phyloP scores from a whole-genome alignment of 2,329 filamentous ascomycete genomes.

The Apiospora phragmitis region DNA sequence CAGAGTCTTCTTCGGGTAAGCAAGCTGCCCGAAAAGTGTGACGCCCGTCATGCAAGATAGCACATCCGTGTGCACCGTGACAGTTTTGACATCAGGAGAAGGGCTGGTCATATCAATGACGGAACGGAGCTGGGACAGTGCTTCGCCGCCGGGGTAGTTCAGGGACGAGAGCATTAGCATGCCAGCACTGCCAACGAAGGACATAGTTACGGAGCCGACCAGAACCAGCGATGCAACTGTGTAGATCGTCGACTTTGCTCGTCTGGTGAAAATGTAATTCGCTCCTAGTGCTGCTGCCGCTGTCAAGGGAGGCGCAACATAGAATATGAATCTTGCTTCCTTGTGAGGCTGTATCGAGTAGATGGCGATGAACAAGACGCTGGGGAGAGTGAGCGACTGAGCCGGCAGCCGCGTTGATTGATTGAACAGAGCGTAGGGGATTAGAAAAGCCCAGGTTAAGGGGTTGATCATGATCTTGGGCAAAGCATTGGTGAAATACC shows the following conservation, averaged over 20 bases:
- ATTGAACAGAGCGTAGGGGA: constrained; percentile 52
- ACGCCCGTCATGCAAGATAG: constrained; percentile 71
- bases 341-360: constrained; percentile 95
- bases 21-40: constrained; percentile 62
- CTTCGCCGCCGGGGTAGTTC: constrained; percentile 92
- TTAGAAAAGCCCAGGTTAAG: constrained; percentile 55
- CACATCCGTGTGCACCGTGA: constrained; percentile 63
- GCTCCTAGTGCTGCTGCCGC: constrained; percentile 74
- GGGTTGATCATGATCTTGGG: constrained; percentile 86
- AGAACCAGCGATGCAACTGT: constrained; percentile 55
- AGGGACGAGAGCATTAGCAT: constrained; percentile 80
- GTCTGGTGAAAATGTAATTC: constrained; percentile 66
- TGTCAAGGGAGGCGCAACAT: constrained; percentile 79
- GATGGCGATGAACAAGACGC: constrained; percentile 69
- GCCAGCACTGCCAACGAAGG: constrained; percentile 60
- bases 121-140: constrained; percentile 57
- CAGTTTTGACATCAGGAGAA: constrained; percentile 29
- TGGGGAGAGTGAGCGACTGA: constrained; percentile 60
- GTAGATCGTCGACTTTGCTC: constrained; percentile 61
- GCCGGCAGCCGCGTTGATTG: constrained; percentile 45
- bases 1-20: constrained; percentile 25
- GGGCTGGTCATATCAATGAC: constrained; percentile 34
- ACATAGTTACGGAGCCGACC: constrained; percentile 57
- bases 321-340: constrained; percentile 93
- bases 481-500: constrained; percentile 80